Conservation (phyloP, 2,329 filamentous ascomycete genomes). For the Fusarium sp. region DNA sequence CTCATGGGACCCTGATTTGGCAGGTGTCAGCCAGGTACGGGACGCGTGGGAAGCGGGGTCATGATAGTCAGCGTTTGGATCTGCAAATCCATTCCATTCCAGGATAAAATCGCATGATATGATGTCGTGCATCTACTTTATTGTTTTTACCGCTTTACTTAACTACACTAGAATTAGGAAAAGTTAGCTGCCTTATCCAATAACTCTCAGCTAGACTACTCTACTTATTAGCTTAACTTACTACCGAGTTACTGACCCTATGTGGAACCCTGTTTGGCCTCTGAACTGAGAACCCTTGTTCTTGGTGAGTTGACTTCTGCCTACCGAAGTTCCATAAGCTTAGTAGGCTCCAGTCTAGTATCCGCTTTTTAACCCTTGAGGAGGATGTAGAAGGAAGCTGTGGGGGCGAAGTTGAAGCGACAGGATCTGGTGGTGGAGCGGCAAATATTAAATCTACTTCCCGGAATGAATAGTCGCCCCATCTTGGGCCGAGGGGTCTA, state of each 20-base stretch:
- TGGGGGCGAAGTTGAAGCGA: background rate
- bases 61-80: background rate
- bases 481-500: background rate
- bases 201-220: background rate
- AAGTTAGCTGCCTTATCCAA: too few species aligned
- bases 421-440: background rate
- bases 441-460: background rate
- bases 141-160: background rate
- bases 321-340: background rate
- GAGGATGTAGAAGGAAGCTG: background rate
- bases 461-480: background rate
- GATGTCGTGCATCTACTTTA: background rate
- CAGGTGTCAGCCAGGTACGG: background rate
- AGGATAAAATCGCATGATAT: background rate
- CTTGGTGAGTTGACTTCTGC: background rate
- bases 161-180: background rate
- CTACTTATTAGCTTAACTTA: background rate
- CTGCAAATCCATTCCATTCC: background rate
- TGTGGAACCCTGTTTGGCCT: background rate
- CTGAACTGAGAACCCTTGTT: background rate
- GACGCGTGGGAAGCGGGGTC: background rate
- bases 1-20: background rate
- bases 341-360: background rate
- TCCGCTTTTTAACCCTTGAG: rapidly evolving
- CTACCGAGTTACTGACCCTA: background rate